Evolutionary conservation across 768 basidiomycete species (phyloP), one percentile per base, ranked within the genome.

Genomic region (Lentinula sp.): DNA sequence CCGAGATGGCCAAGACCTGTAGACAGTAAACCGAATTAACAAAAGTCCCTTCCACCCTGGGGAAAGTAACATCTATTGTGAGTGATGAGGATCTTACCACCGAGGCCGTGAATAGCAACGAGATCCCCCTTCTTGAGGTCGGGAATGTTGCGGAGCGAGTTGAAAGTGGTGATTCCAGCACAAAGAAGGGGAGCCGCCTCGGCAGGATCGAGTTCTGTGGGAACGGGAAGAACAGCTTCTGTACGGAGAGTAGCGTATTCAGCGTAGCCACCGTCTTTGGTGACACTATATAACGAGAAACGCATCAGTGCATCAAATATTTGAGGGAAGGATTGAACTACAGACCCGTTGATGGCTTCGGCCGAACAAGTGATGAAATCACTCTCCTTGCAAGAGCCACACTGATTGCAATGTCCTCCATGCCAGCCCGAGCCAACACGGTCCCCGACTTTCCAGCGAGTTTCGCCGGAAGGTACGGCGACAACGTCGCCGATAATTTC

Each of bases 161-260:
- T 55, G 53, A 55, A 55, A 9, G 53, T 55, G 18, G 53, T 55
- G n/a, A 55, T 18, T 9, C 53, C 53, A 13, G 53, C 53, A 41
- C 53, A 55, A 9, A 55, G 53, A 41, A 55, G 53, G 18, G 53
- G 53, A 41, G 53, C 53, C 12, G 53, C 53, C 20, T 55, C 53
- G 2, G 53, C 53, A 5, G 53, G 53, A 23, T 55, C 18, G n/a
- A 55, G 53, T 15, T 13, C 37, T 18, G 39, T 39, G 2, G 53
- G 53, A 5, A 55, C 39, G 28, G 18, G 53, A 13, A 55, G 12
- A 41, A 55, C 36, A 41, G 53, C 53, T 36, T 55, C 53, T 32
- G 53, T 55, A 41, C 53, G 53, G 13, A 55, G 53, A 15, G n/a
- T 39, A 12, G n/a, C 37, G n/a, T 28, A 55, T 55, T 55, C 37